Percentiles rank a stretch among this genome's conserved stretches.
Evolutionary conservation across 1,284 basidiomycete species (phyloP).

Genomic region (Hypsizygus ulmarius): DNA sequence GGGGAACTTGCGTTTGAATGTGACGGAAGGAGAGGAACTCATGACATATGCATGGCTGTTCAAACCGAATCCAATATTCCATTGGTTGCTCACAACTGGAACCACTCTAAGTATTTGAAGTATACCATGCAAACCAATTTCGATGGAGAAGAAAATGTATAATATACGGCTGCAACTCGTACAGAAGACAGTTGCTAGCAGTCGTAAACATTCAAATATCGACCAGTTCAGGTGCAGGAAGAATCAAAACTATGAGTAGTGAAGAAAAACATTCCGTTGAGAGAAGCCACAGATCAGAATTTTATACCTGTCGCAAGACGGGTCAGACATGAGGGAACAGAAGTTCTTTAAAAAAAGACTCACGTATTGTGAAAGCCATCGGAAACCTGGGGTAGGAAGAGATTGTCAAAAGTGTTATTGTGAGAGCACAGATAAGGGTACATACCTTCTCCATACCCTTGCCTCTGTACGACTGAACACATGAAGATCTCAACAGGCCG

Average conservation of each 20-base stretch:
- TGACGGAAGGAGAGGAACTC: too few species aligned
- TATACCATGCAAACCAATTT: conserved; percentile 1
- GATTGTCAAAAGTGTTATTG: conserved; percentile 10
- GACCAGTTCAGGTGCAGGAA: conserved; percentile 21
- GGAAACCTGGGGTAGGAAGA: conserved; percentile 67
- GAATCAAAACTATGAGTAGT: conserved; percentile 4
- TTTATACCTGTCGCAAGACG: conserved; percentile 13
- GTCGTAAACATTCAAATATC: conserved; percentile 14
- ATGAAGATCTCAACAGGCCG: conserved; percentile 99
- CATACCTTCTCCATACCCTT: conserved; percentile 95
- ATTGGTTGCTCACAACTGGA: too few species aligned
- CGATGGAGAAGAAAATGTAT: conserved; percentile 8
- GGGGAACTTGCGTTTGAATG: background rate
- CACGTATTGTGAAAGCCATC: conserved; percentile 96
- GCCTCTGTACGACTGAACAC: conserved; percentile 99
- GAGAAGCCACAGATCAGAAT: conserved; percentile 5
- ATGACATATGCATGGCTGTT: background rate
- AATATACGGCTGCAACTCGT: conserved; percentile 13
- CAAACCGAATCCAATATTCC: too few species aligned
- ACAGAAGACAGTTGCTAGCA: conserved; percentile 8
- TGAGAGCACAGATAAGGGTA: conserved; percentile 4
- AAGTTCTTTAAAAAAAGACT: conserved; percentile 18
- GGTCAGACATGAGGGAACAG: background rate
- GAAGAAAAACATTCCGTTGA: background rate
- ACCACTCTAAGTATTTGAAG: background rate